Evolutionary conservation across 192 early-diverging fungal species (phyloP).

Genomic region (Rhizoclosmatium globosum): DNA sequence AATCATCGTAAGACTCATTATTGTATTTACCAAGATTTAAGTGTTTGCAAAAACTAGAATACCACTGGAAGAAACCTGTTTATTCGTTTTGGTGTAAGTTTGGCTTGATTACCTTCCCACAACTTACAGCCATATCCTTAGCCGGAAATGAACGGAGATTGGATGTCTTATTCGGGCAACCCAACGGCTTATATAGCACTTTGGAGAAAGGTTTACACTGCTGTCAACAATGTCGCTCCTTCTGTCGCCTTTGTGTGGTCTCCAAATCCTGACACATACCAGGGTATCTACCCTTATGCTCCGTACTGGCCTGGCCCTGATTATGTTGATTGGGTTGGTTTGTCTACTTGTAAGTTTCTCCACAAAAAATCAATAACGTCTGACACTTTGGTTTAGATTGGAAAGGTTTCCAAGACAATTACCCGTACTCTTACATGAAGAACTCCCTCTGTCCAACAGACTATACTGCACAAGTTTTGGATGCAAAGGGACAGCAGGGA

Average conservation of each 20-base stretch:
- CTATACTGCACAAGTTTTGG: constrained; percentile 25
- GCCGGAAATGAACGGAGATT: constrained; percentile 23
- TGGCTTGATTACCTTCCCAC: not conserved
- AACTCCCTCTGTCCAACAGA: constrained; percentile 7
- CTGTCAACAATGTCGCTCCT: not conserved
- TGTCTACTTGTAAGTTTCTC: constrained; percentile 5
- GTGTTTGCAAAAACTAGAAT: not conserved
- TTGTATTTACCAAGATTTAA: not conserved
- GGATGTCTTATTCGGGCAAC: constrained; percentile 13
- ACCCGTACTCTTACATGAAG: constrained; percentile 4
- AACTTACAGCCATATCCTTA: not conserved
- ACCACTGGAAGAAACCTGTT: constrained; percentile 11
- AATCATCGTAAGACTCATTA: constrained; percentile 14
- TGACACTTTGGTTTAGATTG: not conserved
- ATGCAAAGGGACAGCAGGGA: constrained; percentile 4
- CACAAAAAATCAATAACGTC: not conserved
- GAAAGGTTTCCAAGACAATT: constrained; percentile 18
- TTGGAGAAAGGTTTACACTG: constrained; percentile 8
- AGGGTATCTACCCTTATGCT: not conserved
- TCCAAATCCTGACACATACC: not conserved
- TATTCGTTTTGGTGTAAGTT: constrained; percentile 2
- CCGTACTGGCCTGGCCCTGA: constrained; percentile 36
- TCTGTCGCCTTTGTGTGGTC: constrained; percentile 17
- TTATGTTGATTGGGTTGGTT: constrained; percentile 44
- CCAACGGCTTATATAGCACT: constrained; percentile 6